phyloP scores from a whole-genome alignment of 2,329 filamentous ascomycete species.

The Cladosporium sp. region DNA sequence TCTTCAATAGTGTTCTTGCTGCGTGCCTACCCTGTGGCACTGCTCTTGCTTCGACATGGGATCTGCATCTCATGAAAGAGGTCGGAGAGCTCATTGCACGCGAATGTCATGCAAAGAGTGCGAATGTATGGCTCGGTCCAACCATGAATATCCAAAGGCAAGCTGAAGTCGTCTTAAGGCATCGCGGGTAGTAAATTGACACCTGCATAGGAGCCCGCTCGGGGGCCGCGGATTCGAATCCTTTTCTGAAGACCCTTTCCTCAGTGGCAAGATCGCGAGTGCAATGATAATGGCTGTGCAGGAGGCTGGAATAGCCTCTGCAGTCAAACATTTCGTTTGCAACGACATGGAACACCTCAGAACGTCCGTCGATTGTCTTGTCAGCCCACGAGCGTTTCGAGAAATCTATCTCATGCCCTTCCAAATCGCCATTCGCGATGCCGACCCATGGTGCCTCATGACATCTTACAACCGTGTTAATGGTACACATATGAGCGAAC shows the following conservation, averaged over 20 bases:
- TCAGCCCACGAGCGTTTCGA: constrained; percentile 61
- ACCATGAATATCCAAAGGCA: constrained; percentile 25
- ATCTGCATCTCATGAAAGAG: no score
- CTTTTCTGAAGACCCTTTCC: constrained; percentile 75
- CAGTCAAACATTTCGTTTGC: constrained; percentile 73
- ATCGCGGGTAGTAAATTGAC: no score
- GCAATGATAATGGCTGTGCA: constrained; percentile 61
- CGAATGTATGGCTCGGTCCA: constrained; percentile 24
- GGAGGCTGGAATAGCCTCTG: constrained; percentile 68
- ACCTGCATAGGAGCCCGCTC: no score
- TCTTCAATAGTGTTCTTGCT: no score
- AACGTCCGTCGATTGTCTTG: constrained; percentile 58
- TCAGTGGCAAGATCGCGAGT: constrained; percentile 69
- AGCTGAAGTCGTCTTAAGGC: no score
- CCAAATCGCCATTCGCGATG: constrained; percentile 57
- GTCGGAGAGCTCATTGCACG: constrained; percentile 24
- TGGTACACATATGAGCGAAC: constrained; percentile 64
- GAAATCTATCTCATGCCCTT: constrained; percentile 72
- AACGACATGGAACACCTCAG: constrained; percentile 70
- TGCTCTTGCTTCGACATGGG: no score
- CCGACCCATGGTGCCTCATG: constrained; percentile 51
- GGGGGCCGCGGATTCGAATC: constrained; percentile 86
- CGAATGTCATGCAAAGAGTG: constrained; percentile 25
- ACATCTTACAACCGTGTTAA: constrained; percentile 72
- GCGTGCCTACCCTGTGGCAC: no score